These are phyloP conservation scores for Yamadazyma kanchanaburiensis DNA, from an alignment of 1,139 yeast species.

Conservation along the genomic window DNA sequence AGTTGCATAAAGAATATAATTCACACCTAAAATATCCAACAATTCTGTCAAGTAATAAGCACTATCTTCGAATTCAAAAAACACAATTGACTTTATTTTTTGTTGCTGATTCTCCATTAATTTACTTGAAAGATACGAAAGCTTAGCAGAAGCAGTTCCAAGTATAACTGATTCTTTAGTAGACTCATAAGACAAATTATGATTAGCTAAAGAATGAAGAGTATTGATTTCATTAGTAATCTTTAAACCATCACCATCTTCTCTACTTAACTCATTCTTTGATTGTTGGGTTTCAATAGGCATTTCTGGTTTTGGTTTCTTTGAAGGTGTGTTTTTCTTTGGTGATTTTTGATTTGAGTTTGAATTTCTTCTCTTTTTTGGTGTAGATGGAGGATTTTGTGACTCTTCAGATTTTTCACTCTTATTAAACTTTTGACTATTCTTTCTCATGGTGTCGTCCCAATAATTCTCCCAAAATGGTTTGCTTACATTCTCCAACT, in stretches of 20 bases:
- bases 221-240: slow-evolving; percentile 17
- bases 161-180: slow-evolving; percentile 36
- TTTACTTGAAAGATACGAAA: slow-evolving; percentile 55
- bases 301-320: slow-evolving; percentile 2
- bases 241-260: slow-evolving; percentile 18
- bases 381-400: slow-evolving; percentile 2
- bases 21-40: slow-evolving; percentile 56
- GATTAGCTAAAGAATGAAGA: slow-evolving; percentile 11
- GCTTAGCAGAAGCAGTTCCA: slow-evolving; percentile 61
- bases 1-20: slow-evolving; percentile 62
- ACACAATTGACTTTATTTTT: slow-evolving; percentile 55
- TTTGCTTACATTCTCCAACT: slow-evolving; percentile 28
- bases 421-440: slow-evolving; percentile 28
- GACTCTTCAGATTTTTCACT: slow-evolving; percentile 21
- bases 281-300: slow-evolving; percentile 7
- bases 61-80: slow-evolving; percentile 68
- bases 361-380: slow-evolving; percentile 5
- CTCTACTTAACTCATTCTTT: slow-evolving; percentile 12
- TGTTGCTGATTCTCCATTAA: slow-evolving; percentile 47
- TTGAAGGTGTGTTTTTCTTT: slow-evolving; percentile 2
- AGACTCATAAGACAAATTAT: slow-evolving; percentile 16
- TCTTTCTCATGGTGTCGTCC: slow-evolving; percentile 37
- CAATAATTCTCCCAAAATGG: slow-evolving; percentile 55
- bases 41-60: slow-evolving; percentile 67
- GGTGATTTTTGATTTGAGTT: slow-evolving; percentile 1